These are phyloP conservation scores for Clarireedia hainanense DNA, from an alignment of 2,329 filamentous ascomycete species.

Conservation along the genomic window DNA sequence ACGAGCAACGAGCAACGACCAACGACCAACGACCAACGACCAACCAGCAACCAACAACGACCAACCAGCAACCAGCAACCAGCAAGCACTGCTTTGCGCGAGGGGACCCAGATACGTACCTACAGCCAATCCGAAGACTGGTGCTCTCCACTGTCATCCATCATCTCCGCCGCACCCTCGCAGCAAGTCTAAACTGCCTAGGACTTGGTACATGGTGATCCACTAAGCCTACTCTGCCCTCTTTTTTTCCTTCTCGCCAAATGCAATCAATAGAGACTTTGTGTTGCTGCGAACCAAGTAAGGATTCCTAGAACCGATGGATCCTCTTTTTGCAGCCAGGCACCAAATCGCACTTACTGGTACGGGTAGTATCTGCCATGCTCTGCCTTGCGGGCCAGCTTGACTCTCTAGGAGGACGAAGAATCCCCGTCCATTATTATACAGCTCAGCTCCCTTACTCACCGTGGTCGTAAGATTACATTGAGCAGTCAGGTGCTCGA, in stretches of 20 bases:
- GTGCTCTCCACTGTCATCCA: not conserved
- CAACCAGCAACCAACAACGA: too few species aligned
- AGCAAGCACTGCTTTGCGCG: not conserved
- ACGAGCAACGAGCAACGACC: too few species aligned
- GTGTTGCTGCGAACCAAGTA: not conserved
- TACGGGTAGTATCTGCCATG: too few species aligned
- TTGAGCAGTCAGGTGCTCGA: not conserved
- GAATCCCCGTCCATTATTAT: too few species aligned
- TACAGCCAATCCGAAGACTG: not conserved
- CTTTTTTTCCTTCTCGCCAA: not conserved
- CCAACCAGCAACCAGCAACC: too few species aligned
- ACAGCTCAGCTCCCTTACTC: not conserved
- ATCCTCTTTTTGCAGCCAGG: not conserved
- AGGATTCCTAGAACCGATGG: slow-evolving; percentile 7
- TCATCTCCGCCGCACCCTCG: not conserved
- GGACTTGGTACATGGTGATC: too few species aligned
- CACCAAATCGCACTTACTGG: not conserved
- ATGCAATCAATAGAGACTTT: not conserved
- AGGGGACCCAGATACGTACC: not conserved
- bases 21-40: too few species aligned
- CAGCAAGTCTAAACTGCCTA: not conserved
- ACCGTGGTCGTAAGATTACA: not conserved
- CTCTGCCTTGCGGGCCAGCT: too few species aligned
- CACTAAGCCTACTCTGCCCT: not conserved
- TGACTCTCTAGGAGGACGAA: too few species aligned